Conservation (phyloP, 2,329 filamentous ascomycete genomes). For the Onygenales sp. region DNA sequence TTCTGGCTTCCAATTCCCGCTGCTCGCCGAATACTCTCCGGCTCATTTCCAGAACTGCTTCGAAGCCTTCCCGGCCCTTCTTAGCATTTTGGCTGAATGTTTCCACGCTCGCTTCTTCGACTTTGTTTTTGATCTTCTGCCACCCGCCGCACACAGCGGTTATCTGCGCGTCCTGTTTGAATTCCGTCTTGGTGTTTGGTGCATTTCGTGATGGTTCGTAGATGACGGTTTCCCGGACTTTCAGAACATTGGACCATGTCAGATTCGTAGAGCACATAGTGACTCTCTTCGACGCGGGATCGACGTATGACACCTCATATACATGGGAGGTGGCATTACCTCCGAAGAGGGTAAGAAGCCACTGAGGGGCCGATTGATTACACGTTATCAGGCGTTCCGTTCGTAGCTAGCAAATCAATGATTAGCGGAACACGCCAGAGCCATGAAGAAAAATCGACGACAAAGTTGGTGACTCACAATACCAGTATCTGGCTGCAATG, state of each 20-base stretch:
- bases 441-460: neutral
- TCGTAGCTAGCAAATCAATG: constrained; percentile 43
- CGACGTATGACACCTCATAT: constrained; percentile 92
- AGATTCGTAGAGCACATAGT: constrained; percentile 96
- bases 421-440: neutral
- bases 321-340: constrained; percentile 74
- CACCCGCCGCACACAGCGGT: constrained; percentile 92
- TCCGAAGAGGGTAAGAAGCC: constrained; percentile 67
- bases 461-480: constrained; percentile 45
- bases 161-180: constrained; percentile 83
- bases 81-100: constrained; percentile 85
- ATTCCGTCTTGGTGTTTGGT: constrained; percentile 57
- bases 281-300: constrained; percentile 71
- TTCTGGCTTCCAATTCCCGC: constrained; percentile 51
- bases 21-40: constrained; percentile 86
- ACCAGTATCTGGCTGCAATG: constrained; percentile 53
- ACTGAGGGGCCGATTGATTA: constrained; percentile 39
- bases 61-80: constrained; percentile 88
- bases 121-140: constrained; percentile 93
- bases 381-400: constrained; percentile 57
- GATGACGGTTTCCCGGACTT: constrained; percentile 83
- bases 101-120: constrained; percentile 84
- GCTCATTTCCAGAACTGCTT: constrained; percentile 89
- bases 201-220: constrained; percentile 56
- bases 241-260: constrained; percentile 83